A percentile compares a stretch with the other conserved stretches of the same genome.
phyloP scores from a whole-genome alignment of 768 basidiomycete species.

The Termitomyces sp. region DNA sequence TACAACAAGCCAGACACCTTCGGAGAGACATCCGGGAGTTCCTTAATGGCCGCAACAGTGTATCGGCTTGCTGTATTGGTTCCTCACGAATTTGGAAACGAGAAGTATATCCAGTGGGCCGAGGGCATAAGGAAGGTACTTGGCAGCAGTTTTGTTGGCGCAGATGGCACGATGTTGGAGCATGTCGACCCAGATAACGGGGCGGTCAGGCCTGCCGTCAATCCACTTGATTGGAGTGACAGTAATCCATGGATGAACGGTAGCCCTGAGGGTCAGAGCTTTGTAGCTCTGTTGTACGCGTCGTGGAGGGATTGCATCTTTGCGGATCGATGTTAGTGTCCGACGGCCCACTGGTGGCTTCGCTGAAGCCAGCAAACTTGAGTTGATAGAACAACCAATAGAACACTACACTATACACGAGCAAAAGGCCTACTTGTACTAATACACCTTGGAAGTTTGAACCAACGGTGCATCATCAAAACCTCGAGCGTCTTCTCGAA shows the following conservation, averaged over 20 bases:
- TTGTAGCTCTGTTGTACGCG: neutral
- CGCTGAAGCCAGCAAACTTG: neutral
- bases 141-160: slow-evolving; percentile 12
- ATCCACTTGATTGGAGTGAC: slow-evolving; percentile 30
- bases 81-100: slow-evolving; percentile 20
- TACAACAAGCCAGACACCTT: slow-evolving; percentile 14
- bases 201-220: slow-evolving; percentile 29
- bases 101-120: slow-evolving; percentile 29
- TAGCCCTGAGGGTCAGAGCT: neutral
- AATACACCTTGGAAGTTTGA: neutral
- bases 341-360: neutral
- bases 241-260: slow-evolving; percentile 20
- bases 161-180: slow-evolving; percentile 8
- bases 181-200: slow-evolving; percentile 25
- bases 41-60: slow-evolving; percentile 16
- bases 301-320: neutral
- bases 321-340: neutral
- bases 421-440: neutral
- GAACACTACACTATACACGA: neutral
- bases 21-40: slow-evolving; percentile 18
- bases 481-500: neutral
- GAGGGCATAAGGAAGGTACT: slow-evolving; percentile 24
- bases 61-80: slow-evolving; percentile 29
- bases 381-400: neutral
- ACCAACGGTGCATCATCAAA: too few relatives aligned